Percentiles rank a stretch among this genome's conserved stretches.
These are phyloP conservation scores for Coniella lustricola DNA, from an alignment of 2,329 filamentous ascomycete species.

Conservation along the genomic window DNA sequence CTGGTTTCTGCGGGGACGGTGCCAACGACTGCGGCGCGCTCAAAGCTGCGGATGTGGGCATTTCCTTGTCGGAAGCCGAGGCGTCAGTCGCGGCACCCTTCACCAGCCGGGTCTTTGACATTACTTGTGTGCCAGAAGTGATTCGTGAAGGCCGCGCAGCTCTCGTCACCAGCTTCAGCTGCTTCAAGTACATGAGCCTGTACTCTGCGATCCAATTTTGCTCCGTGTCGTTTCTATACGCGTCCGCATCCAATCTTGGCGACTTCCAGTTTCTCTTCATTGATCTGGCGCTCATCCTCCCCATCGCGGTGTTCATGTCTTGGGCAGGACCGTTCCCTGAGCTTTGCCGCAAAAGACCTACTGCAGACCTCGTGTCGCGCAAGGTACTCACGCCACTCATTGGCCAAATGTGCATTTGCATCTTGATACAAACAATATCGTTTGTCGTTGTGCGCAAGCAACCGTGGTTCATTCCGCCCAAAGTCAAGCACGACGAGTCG, in stretches of 20 bases:
- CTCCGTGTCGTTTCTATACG: conserved; percentile 92
- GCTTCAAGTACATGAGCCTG: conserved; percentile 99
- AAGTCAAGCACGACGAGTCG: conserved; percentile 67
- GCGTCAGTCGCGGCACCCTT: conserved; percentile 98
- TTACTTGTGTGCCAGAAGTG: conserved; percentile 87
- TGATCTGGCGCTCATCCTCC: conserved; percentile 83
- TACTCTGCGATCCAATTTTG: conserved; percentile 99
- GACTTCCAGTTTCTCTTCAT: conserved; percentile 99
- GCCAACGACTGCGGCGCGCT: conserved; percentile 96
- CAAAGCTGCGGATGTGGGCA: conserved; percentile 95
- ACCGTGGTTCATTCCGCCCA: conserved; percentile 79
- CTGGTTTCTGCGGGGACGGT: conserved; percentile 93
- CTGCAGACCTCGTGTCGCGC: conserved; percentile 81
- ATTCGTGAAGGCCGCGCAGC: conserved; percentile 92
- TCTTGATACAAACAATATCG: conserved; percentile 66
- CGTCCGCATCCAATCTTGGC: conserved; percentile 85
- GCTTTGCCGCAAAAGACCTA: conserved; percentile 79
- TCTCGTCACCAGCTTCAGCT: conserved; percentile 96
- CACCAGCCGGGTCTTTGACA: conserved; percentile 91
- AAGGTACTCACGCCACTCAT: conserved; percentile 87
- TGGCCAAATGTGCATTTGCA: conserved; percentile 78
- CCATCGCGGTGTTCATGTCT: conserved; percentile 97
- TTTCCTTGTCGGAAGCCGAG: conserved; percentile 93
- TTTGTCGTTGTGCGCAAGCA: conserved; percentile 72
- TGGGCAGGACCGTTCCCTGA: conserved; percentile 81